These are phyloP conservation scores for Citeromyces hawaiiensis DNA, from an alignment of 1,139 yeast genomes.

Conservation along the genomic window DNA sequence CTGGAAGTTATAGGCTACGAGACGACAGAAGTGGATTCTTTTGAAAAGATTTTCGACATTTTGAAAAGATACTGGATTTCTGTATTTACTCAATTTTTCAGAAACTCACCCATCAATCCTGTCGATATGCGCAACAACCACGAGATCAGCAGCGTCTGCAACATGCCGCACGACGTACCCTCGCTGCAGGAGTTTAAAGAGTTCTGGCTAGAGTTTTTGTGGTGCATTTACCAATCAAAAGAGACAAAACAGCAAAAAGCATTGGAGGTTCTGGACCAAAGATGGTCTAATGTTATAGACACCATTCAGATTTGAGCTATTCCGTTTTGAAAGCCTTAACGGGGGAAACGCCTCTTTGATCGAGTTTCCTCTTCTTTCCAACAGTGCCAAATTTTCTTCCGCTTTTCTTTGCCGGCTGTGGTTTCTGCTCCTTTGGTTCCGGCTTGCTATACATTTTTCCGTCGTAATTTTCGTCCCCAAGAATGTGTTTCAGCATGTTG, in stretches of 20 bases:
- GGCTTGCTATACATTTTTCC: slow-evolving; percentile 1
- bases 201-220: slow-evolving; percentile 38
- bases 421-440: slow-evolving; percentile 1
- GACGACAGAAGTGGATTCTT: slow-evolving; percentile 17
- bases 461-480: not conserved
- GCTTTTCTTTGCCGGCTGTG: slow-evolving; percentile 1
- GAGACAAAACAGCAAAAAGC: slow-evolving; percentile 24
- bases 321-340: not conserved
- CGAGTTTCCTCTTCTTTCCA: not conserved
- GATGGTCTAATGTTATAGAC: slow-evolving; percentile 1
- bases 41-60: slow-evolving; percentile 28
- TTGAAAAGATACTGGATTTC: slow-evolving; percentile 41
- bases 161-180: slow-evolving; percentile 17
- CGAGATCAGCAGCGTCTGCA: slow-evolving; percentile 13
- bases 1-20: slow-evolving; percentile 35
- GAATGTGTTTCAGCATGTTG: not conserved
- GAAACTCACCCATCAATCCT: slow-evolving; percentile 15
- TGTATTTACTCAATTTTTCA: slow-evolving; percentile 39
- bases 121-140: slow-evolving; percentile 15
- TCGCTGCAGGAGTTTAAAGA: slow-evolving; percentile 26
- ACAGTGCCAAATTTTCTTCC: slow-evolving; percentile 1
- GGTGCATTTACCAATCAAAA: slow-evolving; percentile 28
- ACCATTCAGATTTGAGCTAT: not conserved
- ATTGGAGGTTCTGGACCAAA: slow-evolving; percentile 10
- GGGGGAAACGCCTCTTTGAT: not conserved